These are phyloP conservation scores for Infundibulicybe gibba DNA, from an alignment of 768 basidiomycete genomes.

Conservation along the genomic window DNA sequence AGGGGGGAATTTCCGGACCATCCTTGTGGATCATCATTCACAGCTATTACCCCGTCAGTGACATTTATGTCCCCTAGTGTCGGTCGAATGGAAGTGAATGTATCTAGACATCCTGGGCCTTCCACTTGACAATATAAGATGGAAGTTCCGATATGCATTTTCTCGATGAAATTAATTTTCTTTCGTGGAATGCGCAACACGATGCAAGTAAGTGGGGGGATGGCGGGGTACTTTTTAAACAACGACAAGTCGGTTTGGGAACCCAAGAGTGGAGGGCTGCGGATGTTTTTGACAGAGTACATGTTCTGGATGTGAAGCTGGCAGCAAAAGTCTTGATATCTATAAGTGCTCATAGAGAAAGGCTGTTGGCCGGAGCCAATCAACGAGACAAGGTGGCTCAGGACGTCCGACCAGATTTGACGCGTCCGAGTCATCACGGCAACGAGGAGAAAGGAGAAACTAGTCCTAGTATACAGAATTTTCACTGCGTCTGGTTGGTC, in stretches of 20 bases:
- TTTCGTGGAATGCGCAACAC: constrained; percentile 33
- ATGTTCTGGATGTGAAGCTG: constrained; percentile 39
- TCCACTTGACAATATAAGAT: constrained; percentile 30
- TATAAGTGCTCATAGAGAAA: constrained; percentile 19
- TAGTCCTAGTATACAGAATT: constrained; percentile 36
- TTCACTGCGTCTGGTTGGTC: constrained; percentile 3
- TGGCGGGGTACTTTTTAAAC: constrained; percentile 22
- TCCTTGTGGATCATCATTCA: constrained; percentile 26
- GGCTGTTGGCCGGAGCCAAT: too few relatives aligned
- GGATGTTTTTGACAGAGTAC: constrained; percentile 19
- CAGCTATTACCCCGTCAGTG: constrained; percentile 5
- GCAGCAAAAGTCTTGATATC: constrained; percentile 44
- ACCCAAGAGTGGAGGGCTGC: constrained; percentile 5
- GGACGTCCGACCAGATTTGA: constrained; percentile 41
- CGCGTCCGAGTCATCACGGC: too few relatives aligned
- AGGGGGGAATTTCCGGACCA: constrained; percentile 29
- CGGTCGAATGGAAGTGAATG: constrained; percentile 28
- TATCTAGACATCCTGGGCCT: constrained; percentile 18
- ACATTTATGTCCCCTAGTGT: constrained; percentile 24
- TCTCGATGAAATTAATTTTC: constrained; percentile 21
- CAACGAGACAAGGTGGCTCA: constrained; percentile 30
- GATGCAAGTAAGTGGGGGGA: constrained; percentile 30
- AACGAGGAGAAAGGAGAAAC: too few relatives aligned
- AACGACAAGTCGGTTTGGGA: too few relatives aligned
- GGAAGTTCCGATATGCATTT: constrained; percentile 22